phyloP scores from a whole-genome alignment of 192 early-diverging fungal species.

The Coemansia sp. region DNA sequence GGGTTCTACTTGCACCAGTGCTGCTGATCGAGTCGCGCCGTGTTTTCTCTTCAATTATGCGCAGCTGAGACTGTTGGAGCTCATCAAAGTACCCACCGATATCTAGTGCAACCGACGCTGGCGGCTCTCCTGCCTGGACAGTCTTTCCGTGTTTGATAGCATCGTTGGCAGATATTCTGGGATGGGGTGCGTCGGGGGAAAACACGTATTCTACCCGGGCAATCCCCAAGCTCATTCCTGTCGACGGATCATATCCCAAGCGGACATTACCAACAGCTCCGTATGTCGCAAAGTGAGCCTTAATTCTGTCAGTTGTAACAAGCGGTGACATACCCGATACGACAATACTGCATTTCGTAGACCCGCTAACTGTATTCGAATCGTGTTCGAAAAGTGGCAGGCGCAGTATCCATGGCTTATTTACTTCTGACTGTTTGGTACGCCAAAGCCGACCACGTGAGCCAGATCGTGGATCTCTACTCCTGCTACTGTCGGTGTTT shows the following conservation, averaged over 20 bases:
- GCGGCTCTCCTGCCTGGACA: slow-evolving; percentile 28
- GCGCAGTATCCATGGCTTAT: slow-evolving; percentile 21
- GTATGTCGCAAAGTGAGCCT: slow-evolving; percentile 36
- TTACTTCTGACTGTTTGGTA: slow-evolving; percentile 5
- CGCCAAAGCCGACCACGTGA: slow-evolving; percentile 29
- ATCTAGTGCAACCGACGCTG: slow-evolving; percentile 25
- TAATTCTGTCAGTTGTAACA: slow-evolving; percentile 40
- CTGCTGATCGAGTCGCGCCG: background rate
- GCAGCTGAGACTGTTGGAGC: slow-evolving; percentile 5
- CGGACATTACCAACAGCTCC: slow-evolving; percentile 39
- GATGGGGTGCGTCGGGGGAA: slow-evolving; percentile 26
- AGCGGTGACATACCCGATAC: slow-evolving; percentile 45
- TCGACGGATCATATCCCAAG: slow-evolving; percentile 43
- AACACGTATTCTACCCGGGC: slow-evolving; percentile 40
- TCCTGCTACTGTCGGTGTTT: background rate
- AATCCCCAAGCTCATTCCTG: slow-evolving; percentile 51
- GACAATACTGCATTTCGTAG: slow-evolving; percentile 20
- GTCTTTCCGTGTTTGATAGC: slow-evolving; percentile 22
- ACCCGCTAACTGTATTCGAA: slow-evolving; percentile 18
- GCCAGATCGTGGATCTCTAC: slow-evolving; percentile 27
- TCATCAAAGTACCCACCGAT: slow-evolving; percentile 27
- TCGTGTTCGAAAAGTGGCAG: slow-evolving; percentile 40
- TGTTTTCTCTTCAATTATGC: background rate
- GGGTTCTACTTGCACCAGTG: background rate
- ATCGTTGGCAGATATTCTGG: slow-evolving; percentile 37